Conservation (phyloP, 805 yeast genomes). For the Wickerhamomyces pijperi region DNA sequence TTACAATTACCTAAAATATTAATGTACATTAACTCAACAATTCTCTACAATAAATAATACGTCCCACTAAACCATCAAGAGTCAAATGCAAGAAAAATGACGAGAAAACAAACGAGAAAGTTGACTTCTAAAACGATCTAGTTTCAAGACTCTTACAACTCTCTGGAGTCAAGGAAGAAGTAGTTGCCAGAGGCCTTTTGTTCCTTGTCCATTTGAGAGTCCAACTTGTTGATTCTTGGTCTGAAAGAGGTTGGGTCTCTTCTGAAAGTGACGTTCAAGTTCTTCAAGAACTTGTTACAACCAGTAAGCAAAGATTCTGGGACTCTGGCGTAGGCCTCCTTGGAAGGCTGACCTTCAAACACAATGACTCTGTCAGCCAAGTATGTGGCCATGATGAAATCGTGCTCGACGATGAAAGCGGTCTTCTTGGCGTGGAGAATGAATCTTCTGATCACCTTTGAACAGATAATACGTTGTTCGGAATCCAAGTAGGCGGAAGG, state of each 20-base stretch:
- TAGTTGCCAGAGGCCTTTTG: slow-evolving; percentile 88
- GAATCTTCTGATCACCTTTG: slow-evolving; percentile 95
- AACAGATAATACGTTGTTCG: slow-evolving; percentile 98
- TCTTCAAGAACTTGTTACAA: slow-evolving; percentile 93
- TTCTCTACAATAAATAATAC: too few relatives aligned
- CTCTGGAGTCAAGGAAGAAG: slow-evolving; percentile 80
- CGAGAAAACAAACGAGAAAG: not conserved
- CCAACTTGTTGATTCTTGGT: slow-evolving; percentile 96
- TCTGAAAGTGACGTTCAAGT: slow-evolving; percentile 95
- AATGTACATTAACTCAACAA: too few relatives aligned
- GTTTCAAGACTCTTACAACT: slow-evolving; percentile 21
- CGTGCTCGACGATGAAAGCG: slow-evolving; percentile 99
- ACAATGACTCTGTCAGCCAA: slow-evolving; percentile 98
- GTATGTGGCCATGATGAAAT: slow-evolving; percentile 99
- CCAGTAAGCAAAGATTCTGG: slow-evolving; percentile 95
- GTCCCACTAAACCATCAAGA: too few relatives aligned
- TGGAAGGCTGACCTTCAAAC: slow-evolving; percentile 91
- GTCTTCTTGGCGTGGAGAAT: slow-evolving; percentile 94
- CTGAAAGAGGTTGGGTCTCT: slow-evolving; percentile 97
- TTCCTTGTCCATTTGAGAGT: slow-evolving; percentile 98
- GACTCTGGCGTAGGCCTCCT: slow-evolving; percentile 69
- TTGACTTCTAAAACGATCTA: not conserved
- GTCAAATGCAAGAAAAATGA: too few relatives aligned
- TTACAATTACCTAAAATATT: too few relatives aligned
- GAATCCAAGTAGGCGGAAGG: slow-evolving; percentile 99